Evolutionary conservation across 2,329 filamentous ascomycete species (phyloP).

Genomic region (Fusarium musae): DNA sequence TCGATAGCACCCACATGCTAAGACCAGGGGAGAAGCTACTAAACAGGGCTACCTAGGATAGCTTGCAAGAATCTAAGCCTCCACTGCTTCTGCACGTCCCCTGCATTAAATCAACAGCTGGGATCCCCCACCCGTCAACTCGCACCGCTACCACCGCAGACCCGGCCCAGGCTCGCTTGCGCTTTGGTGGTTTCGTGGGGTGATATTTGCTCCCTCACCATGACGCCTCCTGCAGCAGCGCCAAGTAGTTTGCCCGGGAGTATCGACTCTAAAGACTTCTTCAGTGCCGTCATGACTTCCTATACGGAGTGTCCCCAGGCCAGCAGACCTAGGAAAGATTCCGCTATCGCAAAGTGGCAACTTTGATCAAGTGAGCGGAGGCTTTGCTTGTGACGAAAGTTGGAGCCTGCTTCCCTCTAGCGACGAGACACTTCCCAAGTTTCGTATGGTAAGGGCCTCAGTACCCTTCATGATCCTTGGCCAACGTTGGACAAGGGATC

Average conservation of each 20-base stretch:
- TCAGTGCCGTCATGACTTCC: conserved; percentile 12
- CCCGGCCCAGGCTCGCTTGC: conserved; percentile 40
- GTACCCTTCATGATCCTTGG: not conserved
- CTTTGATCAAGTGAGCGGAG: conserved; percentile 22
- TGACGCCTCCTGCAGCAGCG: conserved; percentile 29
- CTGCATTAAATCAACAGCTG: conserved; percentile 41
- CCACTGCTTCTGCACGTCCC: conserved; percentile 28
- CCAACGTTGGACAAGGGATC: not conserved
- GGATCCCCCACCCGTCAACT: conserved; percentile 36
- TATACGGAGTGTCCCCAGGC: conserved; percentile 19
- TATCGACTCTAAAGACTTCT: conserved; percentile 1
- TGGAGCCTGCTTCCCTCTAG: not conserved
- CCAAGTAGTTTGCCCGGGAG: conserved; percentile 17
- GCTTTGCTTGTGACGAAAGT: conserved; percentile 15
- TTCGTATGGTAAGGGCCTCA: not conserved
- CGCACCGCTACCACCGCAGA: conserved; percentile 43
- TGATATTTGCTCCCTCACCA: conserved; percentile 43
- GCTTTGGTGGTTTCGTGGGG: conserved; percentile 41
- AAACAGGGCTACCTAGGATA: not conserved
- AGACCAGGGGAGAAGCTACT: conserved; percentile 11
- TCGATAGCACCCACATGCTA: conserved; percentile 41
- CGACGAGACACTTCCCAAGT: not conserved
- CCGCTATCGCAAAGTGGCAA: conserved; percentile 7
- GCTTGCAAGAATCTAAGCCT: conserved; percentile 27
- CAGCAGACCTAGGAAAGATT: conserved; percentile 16